Evolutionary conservation across 192 early-diverging fungal species (phyloP).

Genomic region (Diversispora eburnea): DNA sequence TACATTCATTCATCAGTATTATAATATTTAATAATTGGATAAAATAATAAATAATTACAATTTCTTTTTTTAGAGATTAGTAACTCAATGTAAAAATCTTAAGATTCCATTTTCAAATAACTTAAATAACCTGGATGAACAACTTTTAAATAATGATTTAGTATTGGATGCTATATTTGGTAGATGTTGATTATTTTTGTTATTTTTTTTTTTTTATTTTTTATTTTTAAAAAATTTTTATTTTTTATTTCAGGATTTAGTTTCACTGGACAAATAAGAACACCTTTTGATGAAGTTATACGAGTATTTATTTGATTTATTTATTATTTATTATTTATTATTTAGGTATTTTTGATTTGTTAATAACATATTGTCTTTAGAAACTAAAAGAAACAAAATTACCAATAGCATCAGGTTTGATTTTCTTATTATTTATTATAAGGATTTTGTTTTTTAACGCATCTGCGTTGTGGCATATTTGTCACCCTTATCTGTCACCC

Average conservation of each 20-base stretch:
- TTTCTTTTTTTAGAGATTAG: slow-evolving; percentile 44
- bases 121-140: slow-evolving; percentile 34
- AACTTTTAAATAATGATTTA: slow-evolving; percentile 52
- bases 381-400: slow-evolving; percentile 20
- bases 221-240: neutral
- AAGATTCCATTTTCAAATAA: slow-evolving; percentile 58
- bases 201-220: too few relatives aligned
- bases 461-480: too few relatives aligned
- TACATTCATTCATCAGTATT: slow-evolving; percentile 21
- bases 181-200: slow-evolving; percentile 15
- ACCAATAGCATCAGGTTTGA: slow-evolving; percentile 31
- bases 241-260: slow-evolving; percentile 62
- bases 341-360: neutral
- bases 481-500: too few relatives aligned
- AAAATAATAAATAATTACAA: neutral
- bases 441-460: neutral
- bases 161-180: slow-evolving; percentile 90
- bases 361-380: neutral
- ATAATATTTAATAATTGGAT: neutral
- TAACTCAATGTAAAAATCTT: slow-evolving; percentile 68
- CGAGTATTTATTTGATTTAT: slow-evolving; percentile 33
- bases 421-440: neutral
- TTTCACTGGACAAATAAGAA: slow-evolving; percentile 73
- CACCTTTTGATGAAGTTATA: slow-evolving; percentile 71
- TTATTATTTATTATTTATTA: neutral